Base-by-base conservation (phyloP, 2,329 filamentous ascomycete species). In the Claviceps purpurea region DNA sequence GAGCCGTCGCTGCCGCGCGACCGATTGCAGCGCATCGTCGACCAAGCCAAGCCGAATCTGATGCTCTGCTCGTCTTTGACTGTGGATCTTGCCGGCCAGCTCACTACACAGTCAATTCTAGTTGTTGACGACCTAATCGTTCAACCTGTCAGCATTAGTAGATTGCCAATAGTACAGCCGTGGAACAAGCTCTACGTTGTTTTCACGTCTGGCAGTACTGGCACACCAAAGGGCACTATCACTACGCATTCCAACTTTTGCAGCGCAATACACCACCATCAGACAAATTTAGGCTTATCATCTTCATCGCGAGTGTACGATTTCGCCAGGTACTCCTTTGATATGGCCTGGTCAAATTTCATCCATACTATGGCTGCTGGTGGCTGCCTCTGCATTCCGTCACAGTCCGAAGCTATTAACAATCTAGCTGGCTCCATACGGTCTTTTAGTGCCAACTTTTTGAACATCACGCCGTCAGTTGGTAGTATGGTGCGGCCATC, bases 301-400 rank as follows among this genome's bases (percentile, higher is more conserved):
- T 7, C 24, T 26, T n/a, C n/a, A 4, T 42, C 39, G 14, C 47
- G 47, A 14, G 47, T 49, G 8, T 57, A 47, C 16, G 53, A 60
- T 11, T 60, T 58, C 40, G 55, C 58, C 10, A 53, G 55, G 6
- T 59, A 56, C 39, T 56, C 57, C 2, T 60, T 59, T 16, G 56
- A 59, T n/a, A 52, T 57, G 5, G 53, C 53, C 10, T 51, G 56
- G 11, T 52, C 54, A 4, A 56, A 60, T 49, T 50, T 55, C 26
- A 45, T 60, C 1, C 47, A 52, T 11, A 57, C 57, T 3, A 49
- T 58, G 4, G 54, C 49, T 18, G 46, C 49, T 1, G 58, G 58
- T 5, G 57, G 55, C 1, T 57, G 55, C 30, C 39, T 60, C 5
- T 60, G 58, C 13, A 51, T 60, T 5, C 57, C 58, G 0, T 58